Base-by-base conservation (phyloP, 1,284 basidiomycete genomes). In the Moesziomyces sp. region DNA sequence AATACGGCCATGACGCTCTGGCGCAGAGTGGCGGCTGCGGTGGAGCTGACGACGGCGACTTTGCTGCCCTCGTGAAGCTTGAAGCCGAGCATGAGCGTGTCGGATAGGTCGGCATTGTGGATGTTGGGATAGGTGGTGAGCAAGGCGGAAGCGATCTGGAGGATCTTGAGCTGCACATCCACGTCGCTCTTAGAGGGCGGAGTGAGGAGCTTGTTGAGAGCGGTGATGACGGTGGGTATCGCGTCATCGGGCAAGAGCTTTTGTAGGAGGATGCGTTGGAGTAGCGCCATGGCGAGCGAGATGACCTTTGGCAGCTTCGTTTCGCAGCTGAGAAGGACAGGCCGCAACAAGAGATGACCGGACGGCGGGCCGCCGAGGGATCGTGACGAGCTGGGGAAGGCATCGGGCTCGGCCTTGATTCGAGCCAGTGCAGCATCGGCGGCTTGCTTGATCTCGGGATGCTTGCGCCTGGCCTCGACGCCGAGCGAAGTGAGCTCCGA, bases 1-100 rank as follows among this genome's bases (percentile, higher is more conserved):
- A 98, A 93, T 14, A 98, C 91, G 74, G 97, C 93, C 94, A 99
- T 98, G 57, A 99, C 93, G 1, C 97, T 88, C 84, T 98, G 96
- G 1, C 96, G 91, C 8, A 99, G 88, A 0, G 95, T 98, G 0
- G 97, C 96, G 0, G 95, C 95, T 0, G 96, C 97, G 1, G 96
- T 99, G 0, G 94, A 97, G 4, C 94, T 96, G 7, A 99, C 96
- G 30, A 98, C 96, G 0, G 92, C 92, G 24, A 97, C 97, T 65
- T 93, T 90, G 7, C 93, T 95, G 26, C 75, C 67, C 73, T 98
- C 95, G 85, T 97, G 95, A 24, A 98, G 86, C 84, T 90, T 93
- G 87, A 98, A 97, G 81, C 94, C 97, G 10, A 97, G 86, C 30
- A 97, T 86, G 0, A 99, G 87, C 0, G 93, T 92, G 16, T 60